Base-by-base conservation (phyloP, 139 green algal species). In the Edaphochlamys debaryana region DNA sequence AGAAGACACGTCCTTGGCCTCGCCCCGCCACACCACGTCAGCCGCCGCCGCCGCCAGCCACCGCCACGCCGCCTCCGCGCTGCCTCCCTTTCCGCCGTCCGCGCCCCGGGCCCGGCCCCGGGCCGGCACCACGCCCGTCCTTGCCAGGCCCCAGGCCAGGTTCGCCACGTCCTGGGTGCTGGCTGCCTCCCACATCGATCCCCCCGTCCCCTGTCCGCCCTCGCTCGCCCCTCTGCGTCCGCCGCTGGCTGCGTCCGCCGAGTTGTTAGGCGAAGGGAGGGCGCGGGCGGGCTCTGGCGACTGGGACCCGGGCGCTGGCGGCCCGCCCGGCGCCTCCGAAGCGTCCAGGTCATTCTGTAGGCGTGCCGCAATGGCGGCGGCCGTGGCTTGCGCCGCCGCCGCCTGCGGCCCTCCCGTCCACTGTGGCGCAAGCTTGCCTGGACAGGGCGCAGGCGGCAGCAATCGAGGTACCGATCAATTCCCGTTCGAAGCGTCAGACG, bases 11-110 rank as follows among this genome's bases (percentile, higher is more conserved):
- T 81, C 75, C 41, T 60, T 15, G 40, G 40, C 60, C 42, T 71
- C 40, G 3, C 75, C 75, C 30, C n/a, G 48, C 75, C 75, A 81
- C 30, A 72, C 9, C 75, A 81, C 75, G 30, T 81, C 75, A 8
- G 40, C 30, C 30, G 60, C 75, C 17, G 7, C n/a, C 23, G n/a
- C 75, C 20, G 60, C 75, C 38, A 81, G 75, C 75, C 75, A 81
- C 62, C 36, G n/a, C 75, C 75, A 81, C 6, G 60, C 60, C 29
- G n/a, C 75, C 34, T 62, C 75, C 52, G 9, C 45, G 4, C 6
- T 30, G 5, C 27, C 58, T 15, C 6, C 58, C 27, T 30, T 5
- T 5, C 30, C 58, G 13, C 58, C 29, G 4, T 37, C 58, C 4
- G 29, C 29, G 7, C 58, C 29, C 29, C 6, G 27, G 4, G 29